These are phyloP conservation scores for Cytospora chrysosperma DNA, from an alignment of 2,329 filamentous ascomycete species.

Conservation along the genomic window DNA sequence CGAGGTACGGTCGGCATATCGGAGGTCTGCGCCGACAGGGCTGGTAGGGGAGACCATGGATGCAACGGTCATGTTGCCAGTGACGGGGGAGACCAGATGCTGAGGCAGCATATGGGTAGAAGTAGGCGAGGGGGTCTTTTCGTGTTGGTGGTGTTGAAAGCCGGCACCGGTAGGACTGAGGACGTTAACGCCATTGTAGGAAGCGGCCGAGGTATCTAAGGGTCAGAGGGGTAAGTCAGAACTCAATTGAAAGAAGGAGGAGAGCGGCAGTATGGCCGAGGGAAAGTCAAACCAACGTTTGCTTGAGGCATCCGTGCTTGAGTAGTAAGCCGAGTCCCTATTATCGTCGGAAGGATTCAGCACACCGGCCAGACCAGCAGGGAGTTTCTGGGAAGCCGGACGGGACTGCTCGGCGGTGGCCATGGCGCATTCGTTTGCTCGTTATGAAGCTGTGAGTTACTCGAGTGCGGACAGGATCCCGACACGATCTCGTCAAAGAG, in stretches of 20 bases:
- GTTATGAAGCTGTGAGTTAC: background rate
- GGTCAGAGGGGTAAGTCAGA: conserved; percentile 19
- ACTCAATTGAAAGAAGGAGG: conserved; percentile 1
- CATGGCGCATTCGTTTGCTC: conserved; percentile 15
- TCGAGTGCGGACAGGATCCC: background rate
- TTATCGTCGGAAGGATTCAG: conserved; percentile 51
- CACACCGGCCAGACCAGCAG: conserved; percentile 50
- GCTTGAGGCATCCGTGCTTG: conserved; percentile 48
- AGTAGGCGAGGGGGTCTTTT: conserved; percentile 64
- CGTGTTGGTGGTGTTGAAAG: conserved; percentile 51
- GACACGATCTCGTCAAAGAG: background rate
- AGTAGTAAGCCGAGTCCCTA: conserved; percentile 54
- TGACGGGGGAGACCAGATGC: conserved; percentile 53
- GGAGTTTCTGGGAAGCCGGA: conserved; percentile 44
- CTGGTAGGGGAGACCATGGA: conserved; percentile 64
- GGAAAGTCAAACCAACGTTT: conserved; percentile 44
- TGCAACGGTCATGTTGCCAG: conserved; percentile 64
- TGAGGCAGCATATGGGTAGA: conserved; percentile 50
- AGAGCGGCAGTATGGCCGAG: background rate
- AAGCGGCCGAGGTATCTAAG: conserved; percentile 47
- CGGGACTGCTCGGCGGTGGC: conserved; percentile 42
- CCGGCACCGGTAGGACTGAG: conserved; percentile 43
- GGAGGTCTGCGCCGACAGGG: conserved; percentile 42
- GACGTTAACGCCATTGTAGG: conserved; percentile 41
- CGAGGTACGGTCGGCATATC: conserved; percentile 44